Evolutionary conservation across 2,329 filamentous ascomycete species (phyloP).

Genomic region (Clonostachys solani): DNA sequence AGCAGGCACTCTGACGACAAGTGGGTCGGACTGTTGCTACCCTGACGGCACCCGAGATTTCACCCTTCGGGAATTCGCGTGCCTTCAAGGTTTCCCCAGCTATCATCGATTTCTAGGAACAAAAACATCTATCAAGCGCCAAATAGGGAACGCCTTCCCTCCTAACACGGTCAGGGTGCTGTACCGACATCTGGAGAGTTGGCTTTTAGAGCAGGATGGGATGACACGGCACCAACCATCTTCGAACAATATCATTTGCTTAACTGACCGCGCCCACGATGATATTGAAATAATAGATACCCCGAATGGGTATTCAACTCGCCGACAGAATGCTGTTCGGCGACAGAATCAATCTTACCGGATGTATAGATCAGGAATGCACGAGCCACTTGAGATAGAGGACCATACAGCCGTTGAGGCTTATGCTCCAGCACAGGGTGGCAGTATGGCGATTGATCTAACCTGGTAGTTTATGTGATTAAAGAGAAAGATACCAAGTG

Average conservation of each 20-base stretch:
- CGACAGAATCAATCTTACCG: no score
- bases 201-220: conserved; percentile 38
- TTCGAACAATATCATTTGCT: not conserved
- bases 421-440: no score
- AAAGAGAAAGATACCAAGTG: no score
- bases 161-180: conserved; percentile 48
- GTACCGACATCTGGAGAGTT: conserved; percentile 41
- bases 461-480: no score
- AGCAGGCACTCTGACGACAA: conserved; percentile 59
- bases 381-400: no score
- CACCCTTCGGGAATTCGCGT: conserved; percentile 64
- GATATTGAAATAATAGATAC: no score
- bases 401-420: no score
- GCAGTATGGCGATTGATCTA: no score
- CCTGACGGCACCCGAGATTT: conserved; percentile 59
- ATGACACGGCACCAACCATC: not conserved
- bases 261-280: no score
- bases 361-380: no score
- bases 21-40: conserved; percentile 59
- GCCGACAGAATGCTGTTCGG: no score
- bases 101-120: conserved; percentile 51
- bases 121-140: conserved; percentile 41
- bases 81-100: conserved; percentile 64
- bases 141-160: conserved; percentile 80
- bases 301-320: no score